A percentile compares a stretch with the other conserved stretches of the same genome.
phyloP scores from a whole-genome alignment of 1,284 basidiomycete species.

The Ceratobasidium papillatum region DNA sequence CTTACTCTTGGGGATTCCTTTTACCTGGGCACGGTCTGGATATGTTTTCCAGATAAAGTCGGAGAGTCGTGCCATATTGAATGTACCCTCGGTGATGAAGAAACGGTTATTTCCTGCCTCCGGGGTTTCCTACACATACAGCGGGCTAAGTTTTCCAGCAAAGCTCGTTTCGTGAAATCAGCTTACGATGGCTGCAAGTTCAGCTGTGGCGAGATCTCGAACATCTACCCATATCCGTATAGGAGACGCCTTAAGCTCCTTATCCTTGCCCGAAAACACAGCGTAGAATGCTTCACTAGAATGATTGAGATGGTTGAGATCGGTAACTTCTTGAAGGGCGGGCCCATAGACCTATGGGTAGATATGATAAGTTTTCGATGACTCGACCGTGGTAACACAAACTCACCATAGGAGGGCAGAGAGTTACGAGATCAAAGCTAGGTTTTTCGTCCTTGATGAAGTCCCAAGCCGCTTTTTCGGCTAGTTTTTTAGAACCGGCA shows the following conservation, averaged over 20 bases:
- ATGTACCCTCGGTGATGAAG: constrained; percentile 26
- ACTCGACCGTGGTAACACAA: too few species aligned
- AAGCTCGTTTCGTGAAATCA: background rate
- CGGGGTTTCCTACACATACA: constrained; percentile 16
- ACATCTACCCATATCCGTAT: background rate
- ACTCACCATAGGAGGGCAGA: constrained; percentile 42
- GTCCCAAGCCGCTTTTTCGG: constrained; percentile 46
- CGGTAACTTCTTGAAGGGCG: constrained; percentile 16
- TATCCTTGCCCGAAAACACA: background rate
- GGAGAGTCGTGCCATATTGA: constrained; percentile 32
- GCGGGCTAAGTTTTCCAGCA: background rate
- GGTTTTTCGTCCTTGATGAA: constrained; percentile 43
- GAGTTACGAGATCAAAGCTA: constrained; percentile 40
- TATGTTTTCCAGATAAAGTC: constrained; percentile 42
- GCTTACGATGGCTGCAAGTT: constrained; percentile 6
- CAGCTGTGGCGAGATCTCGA: background rate
- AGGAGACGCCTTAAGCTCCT: background rate
- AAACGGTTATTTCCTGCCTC: constrained; percentile 30
- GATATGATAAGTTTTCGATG: background rate
- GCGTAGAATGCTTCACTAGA: background rate
- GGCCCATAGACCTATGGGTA: constrained; percentile 4
- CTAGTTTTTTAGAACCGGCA: constrained; percentile 48
- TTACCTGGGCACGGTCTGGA: constrained; percentile 39
- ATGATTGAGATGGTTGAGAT: background rate
- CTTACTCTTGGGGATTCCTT: constrained; percentile 36